Percentiles rank a stretch among this genome's conserved stretches.
These are phyloP conservation scores for Cladosporium phlei DNA, from an alignment of 2,329 filamentous ascomycete species.

Conservation along the genomic window DNA sequence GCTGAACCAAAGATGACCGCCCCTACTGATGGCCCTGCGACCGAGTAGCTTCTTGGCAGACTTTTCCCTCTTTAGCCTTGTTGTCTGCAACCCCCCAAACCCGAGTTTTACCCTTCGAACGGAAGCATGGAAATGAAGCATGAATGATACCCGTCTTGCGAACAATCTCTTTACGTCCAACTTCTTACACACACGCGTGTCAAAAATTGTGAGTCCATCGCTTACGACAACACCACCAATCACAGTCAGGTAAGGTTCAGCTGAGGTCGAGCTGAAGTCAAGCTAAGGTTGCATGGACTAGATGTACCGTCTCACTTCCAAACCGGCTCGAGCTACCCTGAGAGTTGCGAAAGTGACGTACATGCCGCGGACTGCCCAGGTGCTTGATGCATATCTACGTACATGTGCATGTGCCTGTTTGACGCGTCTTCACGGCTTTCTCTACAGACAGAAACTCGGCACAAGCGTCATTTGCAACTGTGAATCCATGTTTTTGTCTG, in stretches of 20 bases:
- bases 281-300: not conserved
- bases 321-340: not conserved
- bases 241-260: no score
- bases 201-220: no score
- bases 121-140: constrained; percentile 15
- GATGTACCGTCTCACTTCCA: not conserved
- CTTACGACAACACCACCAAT: no score
- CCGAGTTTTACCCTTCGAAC: not conserved
- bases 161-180: no score
- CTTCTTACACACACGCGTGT: not conserved
- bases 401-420: no score
- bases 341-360: not conserved
- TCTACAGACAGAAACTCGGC: no score
- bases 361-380: no score
- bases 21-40: constrained; percentile 17
- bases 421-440: no score
- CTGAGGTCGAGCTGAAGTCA: not conserved
- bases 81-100: not conserved
- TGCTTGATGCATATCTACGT: no score
- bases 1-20: constrained; percentile 28
- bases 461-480: no score
- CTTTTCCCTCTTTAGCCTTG: not conserved
- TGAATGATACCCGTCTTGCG: constrained; percentile 17
- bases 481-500: no score
- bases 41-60: constrained; percentile 9